Evolutionary conservation across 176 grass and related monocot species (phyloP).

Genomic region (Urochloa ruziziensis): DNA sequence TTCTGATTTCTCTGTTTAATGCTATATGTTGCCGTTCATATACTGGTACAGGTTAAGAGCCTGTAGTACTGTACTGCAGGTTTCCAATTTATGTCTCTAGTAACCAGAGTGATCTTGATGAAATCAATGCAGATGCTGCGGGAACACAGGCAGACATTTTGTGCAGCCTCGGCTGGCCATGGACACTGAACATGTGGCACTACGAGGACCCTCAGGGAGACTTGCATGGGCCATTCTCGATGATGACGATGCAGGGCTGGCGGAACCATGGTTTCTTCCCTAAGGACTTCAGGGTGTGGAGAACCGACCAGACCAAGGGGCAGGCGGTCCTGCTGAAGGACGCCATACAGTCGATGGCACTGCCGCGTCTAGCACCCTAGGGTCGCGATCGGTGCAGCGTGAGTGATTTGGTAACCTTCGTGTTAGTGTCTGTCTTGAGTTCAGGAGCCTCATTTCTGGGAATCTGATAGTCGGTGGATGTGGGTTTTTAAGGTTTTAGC

Average conservation of each 20-base stretch:
- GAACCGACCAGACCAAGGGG: constrained; percentile 19
- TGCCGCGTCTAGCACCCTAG: no score
- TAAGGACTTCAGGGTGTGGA: constrained; percentile 46
- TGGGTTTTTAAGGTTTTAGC: no score
- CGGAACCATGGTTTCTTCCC: constrained; percentile 24
- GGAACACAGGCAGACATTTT: background rate
- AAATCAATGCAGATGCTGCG: background rate
- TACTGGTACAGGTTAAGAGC: background rate
- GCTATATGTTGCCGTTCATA: background rate
- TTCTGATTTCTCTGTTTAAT: background rate
- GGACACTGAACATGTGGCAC: background rate
- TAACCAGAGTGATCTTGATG: background rate
- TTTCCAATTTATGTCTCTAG: background rate
- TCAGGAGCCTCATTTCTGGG: background rate
- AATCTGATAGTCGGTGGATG: background rate
- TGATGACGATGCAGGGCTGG: constrained; percentile 16
- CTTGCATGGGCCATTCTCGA: constrained; percentile 35
- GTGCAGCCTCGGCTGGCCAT: background rate
- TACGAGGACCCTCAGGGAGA: constrained; percentile 35
- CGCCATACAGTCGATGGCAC: background rate
- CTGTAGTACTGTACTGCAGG: background rate
- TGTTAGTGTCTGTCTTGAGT: background rate
- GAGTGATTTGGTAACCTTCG: no score
- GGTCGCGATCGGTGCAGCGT: no score
- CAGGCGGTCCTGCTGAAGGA: constrained; percentile 29